Percentiles rank a stretch among this genome's conserved stretches.
Evolutionary conservation across 1,284 basidiomycete genomes (phyloP).

Genomic region (Austroboletus novae-zelandiae): DNA sequence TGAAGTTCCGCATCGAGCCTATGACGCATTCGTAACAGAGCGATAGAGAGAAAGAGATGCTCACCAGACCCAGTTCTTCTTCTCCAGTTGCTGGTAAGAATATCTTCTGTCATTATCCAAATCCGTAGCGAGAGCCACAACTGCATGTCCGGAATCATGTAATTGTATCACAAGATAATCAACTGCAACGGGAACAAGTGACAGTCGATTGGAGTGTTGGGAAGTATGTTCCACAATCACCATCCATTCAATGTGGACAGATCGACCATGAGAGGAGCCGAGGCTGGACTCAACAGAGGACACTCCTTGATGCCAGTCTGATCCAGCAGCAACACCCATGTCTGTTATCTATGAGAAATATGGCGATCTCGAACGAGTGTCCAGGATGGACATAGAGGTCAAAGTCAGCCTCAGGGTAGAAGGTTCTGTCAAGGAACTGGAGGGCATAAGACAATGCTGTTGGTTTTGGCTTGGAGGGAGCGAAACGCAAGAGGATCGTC

Average conservation of each 20-base stretch:
- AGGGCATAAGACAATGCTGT: constrained; percentile 44
- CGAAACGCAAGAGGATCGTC: constrained; percentile 38
- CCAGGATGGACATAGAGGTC: constrained; percentile 43
- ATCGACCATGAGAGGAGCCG: constrained; percentile 21
- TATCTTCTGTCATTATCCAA: constrained; percentile 17
- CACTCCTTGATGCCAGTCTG: constrained; percentile 21
- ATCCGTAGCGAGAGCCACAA: neutral
- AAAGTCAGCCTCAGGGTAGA: constrained; percentile 46
- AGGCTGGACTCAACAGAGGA: constrained; percentile 12
- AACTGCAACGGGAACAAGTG: constrained; percentile 2
- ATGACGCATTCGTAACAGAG: neutral
- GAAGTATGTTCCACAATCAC: constrained; percentile 1
- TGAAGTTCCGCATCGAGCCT: constrained; percentile 26
- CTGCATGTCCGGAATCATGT: constrained; percentile 13
- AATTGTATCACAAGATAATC: constrained; percentile 28
- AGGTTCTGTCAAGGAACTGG: constrained; percentile 45
- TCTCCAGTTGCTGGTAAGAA: neutral
- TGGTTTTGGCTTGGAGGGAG: constrained; percentile 41
- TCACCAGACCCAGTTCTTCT: constrained; percentile 20
- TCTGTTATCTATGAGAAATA: constrained; percentile 30
- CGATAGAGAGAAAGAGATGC: no score
- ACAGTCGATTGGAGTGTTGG: neutral
- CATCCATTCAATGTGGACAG: constrained; percentile 29
- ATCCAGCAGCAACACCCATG: constrained; percentile 31
- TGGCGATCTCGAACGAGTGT: constrained; percentile 24